phyloP scores from a whole-genome alignment of 148 eudicot genomes.

The Salicornia ramosissima region DNA sequence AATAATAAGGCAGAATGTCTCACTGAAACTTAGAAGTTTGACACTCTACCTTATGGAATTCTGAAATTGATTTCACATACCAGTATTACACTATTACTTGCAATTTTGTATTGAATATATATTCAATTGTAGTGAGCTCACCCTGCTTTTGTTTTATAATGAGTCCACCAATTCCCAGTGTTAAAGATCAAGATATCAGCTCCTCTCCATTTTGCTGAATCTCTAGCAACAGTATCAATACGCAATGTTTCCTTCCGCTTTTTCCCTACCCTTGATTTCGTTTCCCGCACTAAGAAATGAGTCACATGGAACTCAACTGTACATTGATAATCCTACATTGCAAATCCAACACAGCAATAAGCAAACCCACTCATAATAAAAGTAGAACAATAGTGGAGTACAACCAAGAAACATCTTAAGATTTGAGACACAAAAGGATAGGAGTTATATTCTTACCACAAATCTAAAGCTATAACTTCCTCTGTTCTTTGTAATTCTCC shows the following conservation, averaged over 20 bases:
- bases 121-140: too few species aligned
- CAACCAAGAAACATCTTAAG: background rate
- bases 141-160: constrained; percentile 88
- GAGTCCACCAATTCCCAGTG: constrained; percentile 98
- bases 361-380: too few species aligned
- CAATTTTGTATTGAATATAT: too few species aligned
- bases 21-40: too few species aligned
- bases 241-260: constrained; percentile 74
- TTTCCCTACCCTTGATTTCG: constrained; percentile 75
- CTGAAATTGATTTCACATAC: too few species aligned
- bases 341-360: constrained; percentile 16
- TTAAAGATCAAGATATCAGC: constrained; percentile 94
- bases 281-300: constrained; percentile 86
- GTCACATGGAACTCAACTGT: constrained; percentile 80
- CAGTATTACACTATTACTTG: too few species aligned
- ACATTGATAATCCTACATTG: constrained; percentile 76
- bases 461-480: constrained; percentile 78
- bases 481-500: constrained; percentile 71
- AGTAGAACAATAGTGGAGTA: background rate
- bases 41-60: too few species aligned
- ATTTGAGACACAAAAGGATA: background rate
- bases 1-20: too few species aligned
- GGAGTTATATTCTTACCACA: constrained; percentile 44
- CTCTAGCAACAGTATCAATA: constrained; percentile 71
- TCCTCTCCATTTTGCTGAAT: constrained; percentile 86